phyloP scores from a whole-genome alignment of 169 alveolate species.

The Cryptosporidium muris region DNA sequence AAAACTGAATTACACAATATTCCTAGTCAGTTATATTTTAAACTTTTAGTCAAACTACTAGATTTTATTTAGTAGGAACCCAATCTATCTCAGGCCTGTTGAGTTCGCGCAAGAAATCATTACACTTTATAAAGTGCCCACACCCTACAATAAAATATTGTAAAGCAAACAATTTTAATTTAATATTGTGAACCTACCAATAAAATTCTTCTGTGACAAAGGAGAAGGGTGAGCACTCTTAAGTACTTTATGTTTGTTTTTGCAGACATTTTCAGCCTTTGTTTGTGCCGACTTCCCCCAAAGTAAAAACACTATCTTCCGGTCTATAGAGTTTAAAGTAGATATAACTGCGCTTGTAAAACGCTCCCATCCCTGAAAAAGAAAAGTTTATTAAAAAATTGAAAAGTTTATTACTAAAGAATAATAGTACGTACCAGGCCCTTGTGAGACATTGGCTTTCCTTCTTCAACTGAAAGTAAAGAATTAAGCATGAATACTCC shows the following conservation, averaged over 20 bases:
- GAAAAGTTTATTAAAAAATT: slow-evolving; percentile 54
- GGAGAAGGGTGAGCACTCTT: slow-evolving; percentile 99
- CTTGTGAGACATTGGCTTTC: slow-evolving; percentile 92
- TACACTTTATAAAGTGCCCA: slow-evolving; percentile 85
- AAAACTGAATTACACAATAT: too few species aligned
- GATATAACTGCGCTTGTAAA: slow-evolving; percentile 89
- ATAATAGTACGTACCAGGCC: slow-evolving; percentile 72
- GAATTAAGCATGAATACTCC: slow-evolving; percentile 97
- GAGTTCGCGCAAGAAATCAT: slow-evolving; percentile 75
- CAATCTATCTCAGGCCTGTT: slow-evolving; percentile 47
- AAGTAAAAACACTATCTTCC: slow-evolving; percentile 87
- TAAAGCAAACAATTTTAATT: not conserved
- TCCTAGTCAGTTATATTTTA: too few species aligned
- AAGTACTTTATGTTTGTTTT: slow-evolving; percentile 87
- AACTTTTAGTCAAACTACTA: not conserved
- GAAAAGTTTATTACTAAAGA: not conserved
- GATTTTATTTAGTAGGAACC: slow-evolving; percentile 1
- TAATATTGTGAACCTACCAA: slow-evolving; percentile 15
- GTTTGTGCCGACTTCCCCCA: slow-evolving; percentile 91
- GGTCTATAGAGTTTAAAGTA: slow-evolving; percentile 81
- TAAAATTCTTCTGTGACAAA: slow-evolving; percentile 79
- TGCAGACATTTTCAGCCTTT: slow-evolving; percentile 84
- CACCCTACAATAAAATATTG: slow-evolving; percentile 74
- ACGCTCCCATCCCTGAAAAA: slow-evolving; percentile 88
- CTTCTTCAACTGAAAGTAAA: slow-evolving; percentile 92